A percentile compares a stretch with the other conserved stretches of the same genome.
phyloP scores from a whole-genome alignment of 768 basidiomycete genomes.

The Pisolithus sp. region DNA sequence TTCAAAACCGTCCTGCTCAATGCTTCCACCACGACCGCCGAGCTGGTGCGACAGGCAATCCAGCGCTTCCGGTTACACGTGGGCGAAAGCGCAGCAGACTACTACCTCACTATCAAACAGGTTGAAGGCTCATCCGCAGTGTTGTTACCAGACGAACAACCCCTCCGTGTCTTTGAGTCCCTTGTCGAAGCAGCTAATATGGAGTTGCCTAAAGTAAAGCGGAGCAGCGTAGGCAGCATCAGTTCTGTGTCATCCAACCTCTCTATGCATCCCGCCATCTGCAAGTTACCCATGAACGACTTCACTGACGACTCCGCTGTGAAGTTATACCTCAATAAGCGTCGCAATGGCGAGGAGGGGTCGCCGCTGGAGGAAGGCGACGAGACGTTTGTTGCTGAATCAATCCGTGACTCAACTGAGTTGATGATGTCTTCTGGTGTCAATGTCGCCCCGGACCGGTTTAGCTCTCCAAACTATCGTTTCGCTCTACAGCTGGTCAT shows the following conservation, averaged over 20 bases:
- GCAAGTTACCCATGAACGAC: slow-evolving; percentile 92
- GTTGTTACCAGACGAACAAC: slow-evolving; percentile 65
- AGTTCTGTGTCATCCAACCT: slow-evolving; percentile 90
- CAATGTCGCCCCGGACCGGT: slow-evolving; percentile 61
- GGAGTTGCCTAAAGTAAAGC: slow-evolving; percentile 82
- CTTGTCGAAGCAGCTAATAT: slow-evolving; percentile 67
- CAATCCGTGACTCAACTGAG: slow-evolving; percentile 26
- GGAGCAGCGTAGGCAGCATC: slow-evolving; percentile 90
- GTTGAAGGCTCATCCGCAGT: slow-evolving; percentile 81
- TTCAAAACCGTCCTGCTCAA: slow-evolving; percentile 98
- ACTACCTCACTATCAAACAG: slow-evolving; percentile 91
- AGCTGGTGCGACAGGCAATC: slow-evolving; percentile 86
- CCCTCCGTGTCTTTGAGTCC: slow-evolving; percentile 84
- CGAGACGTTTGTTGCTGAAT: slow-evolving; percentile 33
- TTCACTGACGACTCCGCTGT: slow-evolving; percentile 96
- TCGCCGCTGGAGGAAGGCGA: slow-evolving; percentile 43
- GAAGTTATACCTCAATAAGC: slow-evolving; percentile 89
- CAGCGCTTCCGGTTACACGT: slow-evolving; percentile 85
- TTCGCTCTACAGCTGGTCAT: slow-evolving; percentile 87
- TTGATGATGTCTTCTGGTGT: slow-evolving; percentile 21
- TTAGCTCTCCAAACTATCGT: slow-evolving; percentile 75
- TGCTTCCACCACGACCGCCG: slow-evolving; percentile 72
- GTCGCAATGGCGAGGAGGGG: slow-evolving; percentile 39
- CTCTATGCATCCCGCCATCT: slow-evolving; percentile 93
- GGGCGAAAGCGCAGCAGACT: slow-evolving; percentile 48